Percentiles rank a stretch among this genome's conserved stretches.
Evolutionary conservation across 1,284 basidiomycete species (phyloP).

Genomic region (Takashimella tepidaria): DNA sequence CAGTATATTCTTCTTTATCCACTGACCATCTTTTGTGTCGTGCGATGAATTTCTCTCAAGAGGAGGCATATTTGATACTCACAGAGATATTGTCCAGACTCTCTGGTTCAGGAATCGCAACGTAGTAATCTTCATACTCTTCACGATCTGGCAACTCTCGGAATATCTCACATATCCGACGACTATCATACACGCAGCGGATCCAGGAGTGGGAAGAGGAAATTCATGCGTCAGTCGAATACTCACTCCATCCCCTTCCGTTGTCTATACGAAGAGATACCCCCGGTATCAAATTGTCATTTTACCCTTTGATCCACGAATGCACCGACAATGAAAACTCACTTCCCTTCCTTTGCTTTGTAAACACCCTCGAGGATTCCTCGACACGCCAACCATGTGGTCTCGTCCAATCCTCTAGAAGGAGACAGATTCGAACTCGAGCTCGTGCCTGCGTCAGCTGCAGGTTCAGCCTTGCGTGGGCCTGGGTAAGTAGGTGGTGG

Average conservation of each 20-base stretch:
- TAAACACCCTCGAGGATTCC: conserved; percentile 40
- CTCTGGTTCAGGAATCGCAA: conserved; percentile 44
- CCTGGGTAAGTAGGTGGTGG: background rate
- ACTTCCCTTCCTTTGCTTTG: conserved; percentile 38
- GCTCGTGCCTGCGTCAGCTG: background rate
- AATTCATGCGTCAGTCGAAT: too few species aligned
- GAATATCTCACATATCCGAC: conserved; percentile 36
- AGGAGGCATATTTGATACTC: conserved; percentile 18
- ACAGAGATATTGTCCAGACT: conserved; percentile 43
- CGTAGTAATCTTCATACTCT: conserved; percentile 42
- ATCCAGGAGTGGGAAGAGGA: too few species aligned
- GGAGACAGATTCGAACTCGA: background rate
- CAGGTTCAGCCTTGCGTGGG: background rate
- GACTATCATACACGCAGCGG: conserved; percentile 27
- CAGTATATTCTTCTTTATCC: too few species aligned
- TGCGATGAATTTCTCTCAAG: too few species aligned
- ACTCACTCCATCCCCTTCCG: background rate
- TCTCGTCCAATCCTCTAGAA: conserved; percentile 23
- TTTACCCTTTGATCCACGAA: too few species aligned
- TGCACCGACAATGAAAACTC: conserved; percentile 18
- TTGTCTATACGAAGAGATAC: too few species aligned
- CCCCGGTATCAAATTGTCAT: too few species aligned
- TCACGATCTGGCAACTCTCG: conserved; percentile 36
- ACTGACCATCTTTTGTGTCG: too few species aligned
- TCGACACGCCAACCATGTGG: conserved; percentile 36